Evolutionary conservation across 2,329 filamentous ascomycete genomes (phyloP).

Genomic region (Rhynchosporium secalis): DNA sequence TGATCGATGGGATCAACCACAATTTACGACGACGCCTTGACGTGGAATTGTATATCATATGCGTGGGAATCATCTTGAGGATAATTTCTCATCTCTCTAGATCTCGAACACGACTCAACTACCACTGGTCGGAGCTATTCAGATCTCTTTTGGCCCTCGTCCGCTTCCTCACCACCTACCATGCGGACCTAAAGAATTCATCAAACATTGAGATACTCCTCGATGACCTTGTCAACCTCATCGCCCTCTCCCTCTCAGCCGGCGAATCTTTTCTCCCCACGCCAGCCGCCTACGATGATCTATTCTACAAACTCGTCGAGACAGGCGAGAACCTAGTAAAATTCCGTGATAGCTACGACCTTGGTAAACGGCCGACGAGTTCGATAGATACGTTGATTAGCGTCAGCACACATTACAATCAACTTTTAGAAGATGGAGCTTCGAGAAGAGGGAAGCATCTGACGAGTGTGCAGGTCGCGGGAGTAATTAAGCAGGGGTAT

Average conservation of each 20-base stretch:
- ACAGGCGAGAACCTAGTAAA: slow-evolving; percentile 78
- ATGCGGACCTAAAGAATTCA: slow-evolving; percentile 69
- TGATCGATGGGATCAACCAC: slow-evolving; percentile 90
- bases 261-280: slow-evolving; percentile 91
- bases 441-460: slow-evolving; percentile 63
- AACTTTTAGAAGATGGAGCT: slow-evolving; percentile 65
- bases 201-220: slow-evolving; percentile 72
- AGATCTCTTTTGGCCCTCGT: slow-evolving; percentile 83
- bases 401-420: slow-evolving; percentile 83
- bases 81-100: slow-evolving; percentile 82
- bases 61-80: slow-evolving; percentile 78
- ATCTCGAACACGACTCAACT: slow-evolving; percentile 75
- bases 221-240: slow-evolving; percentile 74
- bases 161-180: slow-evolving; percentile 87
- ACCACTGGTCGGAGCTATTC: slow-evolving; percentile 97
- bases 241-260: slow-evolving; percentile 79
- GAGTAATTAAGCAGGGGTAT: slow-evolving; percentile 94
- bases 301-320: slow-evolving; percentile 98
- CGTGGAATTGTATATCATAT: slow-evolving; percentile 78
- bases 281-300: slow-evolving; percentile 85
- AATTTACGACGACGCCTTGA: slow-evolving; percentile 86
- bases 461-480: slow-evolving; percentile 80
- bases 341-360: slow-evolving; percentile 75
- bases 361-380: slow-evolving; percentile 58
- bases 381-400: slow-evolving; percentile 83